Base-by-base conservation (phyloP, 768 basidiomycete genomes). In the Amanita subjunquillea region DNA sequence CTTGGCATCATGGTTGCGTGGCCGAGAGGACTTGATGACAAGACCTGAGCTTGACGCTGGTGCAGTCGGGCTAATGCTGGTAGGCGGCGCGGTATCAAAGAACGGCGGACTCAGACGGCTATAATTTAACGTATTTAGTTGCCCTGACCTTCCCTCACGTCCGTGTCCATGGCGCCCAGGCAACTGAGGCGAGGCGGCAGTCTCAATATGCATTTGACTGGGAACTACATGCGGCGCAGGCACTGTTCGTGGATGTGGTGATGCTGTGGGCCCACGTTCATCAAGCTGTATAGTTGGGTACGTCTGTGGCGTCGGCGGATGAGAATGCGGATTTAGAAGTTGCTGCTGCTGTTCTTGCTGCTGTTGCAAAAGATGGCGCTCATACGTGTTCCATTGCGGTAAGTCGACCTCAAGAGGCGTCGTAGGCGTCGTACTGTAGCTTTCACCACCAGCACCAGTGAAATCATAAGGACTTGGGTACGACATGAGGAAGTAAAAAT, bases 351-450 rank as follows among this genome's bases (percentile, higher is more conserved):
- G 66, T n/a, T 67, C 66, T 45, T 65, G 67, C 54, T 69, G 67
- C 51, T 72, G 67, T 48, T 69, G 69, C 50, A 68, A 71, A 56
- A 69, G 64, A 57, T 72, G 64, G 59, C 64, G 69, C 56, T 77
- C 67, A 56, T 69, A 65, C 27, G 69, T 69, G 60, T 69, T 66
- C 71, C 72, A 70, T 55, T 70, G 62, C 53, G 70, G 51, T 70
- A 65, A 30, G 30, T 48, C 46, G 38, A 49, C 43, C 63, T 64
- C 67, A 60, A 68, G 69, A 9, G 78, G 76, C 10, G 77, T 77
- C 25, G 76, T 62, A 43, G 78, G 72, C 58, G 68, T 69, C 27
- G 77, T 45, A 25, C 43, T 45, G 51, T 46, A 53, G 27, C 36
- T 45, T 30, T 53, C 51, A 46, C 51, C 51, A 38, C 43, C 29